Percentiles rank a stretch among this genome's conserved stretches.
These are phyloP conservation scores for Vaccinium macrocarpon DNA, from an alignment of 148 eudicot species.

Conservation along the genomic window DNA sequence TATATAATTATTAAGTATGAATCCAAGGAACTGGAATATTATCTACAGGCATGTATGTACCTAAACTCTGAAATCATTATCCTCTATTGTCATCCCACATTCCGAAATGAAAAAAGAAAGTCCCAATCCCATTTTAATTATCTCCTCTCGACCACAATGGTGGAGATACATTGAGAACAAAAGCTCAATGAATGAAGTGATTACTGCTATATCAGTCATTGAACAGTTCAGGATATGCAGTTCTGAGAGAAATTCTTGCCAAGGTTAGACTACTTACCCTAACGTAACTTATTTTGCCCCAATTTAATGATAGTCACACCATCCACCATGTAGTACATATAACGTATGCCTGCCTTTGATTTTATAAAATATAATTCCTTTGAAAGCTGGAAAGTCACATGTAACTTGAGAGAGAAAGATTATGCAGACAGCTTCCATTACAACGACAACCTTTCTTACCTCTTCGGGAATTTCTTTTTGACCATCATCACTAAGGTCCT, in stretches of 20 bases:
- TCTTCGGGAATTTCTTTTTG: constrained; percentile 59
- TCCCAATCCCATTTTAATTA: background rate
- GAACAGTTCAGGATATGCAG: background rate
- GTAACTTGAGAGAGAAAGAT: background rate
- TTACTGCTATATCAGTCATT: background rate
- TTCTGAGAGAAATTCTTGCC: background rate
- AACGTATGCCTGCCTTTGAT: background rate
- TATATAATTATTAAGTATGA: background rate
- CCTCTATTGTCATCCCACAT: background rate
- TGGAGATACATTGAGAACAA: background rate
- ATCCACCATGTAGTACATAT: background rate
- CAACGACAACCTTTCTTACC: constrained; percentile 37
- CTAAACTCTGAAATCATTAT: background rate
- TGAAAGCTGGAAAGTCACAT: background rate
- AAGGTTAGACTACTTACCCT: background rate
- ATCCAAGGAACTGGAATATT: background rate
- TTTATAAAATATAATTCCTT: background rate
- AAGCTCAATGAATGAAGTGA: background rate
- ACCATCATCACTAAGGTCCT: constrained; percentile 63
- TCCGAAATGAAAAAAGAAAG: background rate
- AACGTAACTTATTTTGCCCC: background rate
- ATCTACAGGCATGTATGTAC: background rate
- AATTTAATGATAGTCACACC: background rate
- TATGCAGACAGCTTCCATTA: background rate
- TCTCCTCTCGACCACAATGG: background rate